Evolutionary conservation across 2,329 filamentous ascomycete genomes (phyloP), one percentile per base, ranked within the genome.

Genomic region (Fusarium floridanum): DNA sequence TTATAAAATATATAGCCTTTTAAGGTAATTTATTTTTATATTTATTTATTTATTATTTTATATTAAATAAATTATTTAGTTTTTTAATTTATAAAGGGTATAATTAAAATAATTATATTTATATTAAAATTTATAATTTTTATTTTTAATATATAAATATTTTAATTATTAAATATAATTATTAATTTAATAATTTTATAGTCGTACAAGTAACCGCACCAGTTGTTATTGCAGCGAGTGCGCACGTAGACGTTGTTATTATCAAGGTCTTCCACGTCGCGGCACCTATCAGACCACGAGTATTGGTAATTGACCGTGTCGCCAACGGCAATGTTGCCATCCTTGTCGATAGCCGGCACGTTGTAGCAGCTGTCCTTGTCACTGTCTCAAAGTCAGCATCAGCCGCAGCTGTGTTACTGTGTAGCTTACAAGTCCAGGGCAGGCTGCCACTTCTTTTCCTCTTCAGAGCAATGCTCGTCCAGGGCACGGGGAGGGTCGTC

Each of bases 201-300:
- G 70, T 81, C 84, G 76, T 86, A 86, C 32, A 86, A 53, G 76
- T 84, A 82, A 16, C 81, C 80, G 77, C 85, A 87, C 84, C 84
- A 86, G 67, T 82, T 82, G 73, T 82, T 81, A 74, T 86, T 86
- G 80, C 85, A 86, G 5, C 83, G 82, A 71, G 80, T 77, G 6
- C 85, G 84, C 32, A 85, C 66, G 77, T 84, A 83, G n/a, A 85
- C 83, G 71, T 86, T 84, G 76, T 80, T 82, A 68, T 84, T 82
- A 17, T 77, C 69, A 32, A 85, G 79, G 61, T 83, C 80, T 14
- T 75, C 77, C 24, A 72, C 71, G 62, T 83, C 80, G 14, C 79
- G 82, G 74, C 84, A 85, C 48, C 72, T 75, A 4, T 63, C 48
- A 22, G 70, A 36, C 6, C 79, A 72, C 22, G 77, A 64, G 20